A percentile compares a stretch with the other conserved stretches of the same genome.
phyloP scores from a whole-genome alignment of 2,329 filamentous ascomycete genomes.

The Magnaporthiopsis rhizophila region DNA sequence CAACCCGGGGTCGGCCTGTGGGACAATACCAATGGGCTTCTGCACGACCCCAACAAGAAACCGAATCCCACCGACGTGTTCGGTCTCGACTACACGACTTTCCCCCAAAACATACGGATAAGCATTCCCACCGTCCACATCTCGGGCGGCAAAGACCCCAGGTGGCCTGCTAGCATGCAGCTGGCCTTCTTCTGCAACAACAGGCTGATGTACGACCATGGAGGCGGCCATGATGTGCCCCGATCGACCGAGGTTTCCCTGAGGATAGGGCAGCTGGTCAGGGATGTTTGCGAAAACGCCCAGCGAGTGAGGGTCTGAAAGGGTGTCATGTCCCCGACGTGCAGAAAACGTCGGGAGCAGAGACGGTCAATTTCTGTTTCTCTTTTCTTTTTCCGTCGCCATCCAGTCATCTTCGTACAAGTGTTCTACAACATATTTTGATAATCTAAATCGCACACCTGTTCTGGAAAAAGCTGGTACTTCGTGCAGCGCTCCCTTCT shows the following conservation, averaged over 20 bases:
- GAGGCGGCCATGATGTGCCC: conserved; percentile 31
- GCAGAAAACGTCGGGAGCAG: background rate
- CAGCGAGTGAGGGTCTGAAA: background rate
- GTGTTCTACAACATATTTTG: background rate
- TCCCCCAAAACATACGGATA: conserved; percentile 23
- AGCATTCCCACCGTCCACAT: conserved; percentile 28
- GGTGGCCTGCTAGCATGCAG: conserved; percentile 27
- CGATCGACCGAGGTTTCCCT: conserved; percentile 23
- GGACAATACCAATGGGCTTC: conserved; percentile 23
- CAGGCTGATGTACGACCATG: conserved; percentile 25
- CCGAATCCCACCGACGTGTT: conserved; percentile 23
- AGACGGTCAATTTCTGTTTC: background rate
- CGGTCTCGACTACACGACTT: conserved; percentile 24
- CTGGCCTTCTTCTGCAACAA: conserved; percentile 26
- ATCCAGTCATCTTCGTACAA: background rate
- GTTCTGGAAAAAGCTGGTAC: too few species aligned
- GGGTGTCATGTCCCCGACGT: background rate
- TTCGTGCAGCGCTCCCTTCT: too few species aligned
- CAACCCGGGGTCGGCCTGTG: conserved; percentile 23
- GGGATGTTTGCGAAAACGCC: conserved; percentile 13
- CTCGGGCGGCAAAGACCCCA: conserved; percentile 27
- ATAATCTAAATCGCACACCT: background rate
- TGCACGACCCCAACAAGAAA: conserved; percentile 20
- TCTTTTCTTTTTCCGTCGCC: background rate
- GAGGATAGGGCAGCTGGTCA: conserved; percentile 22